A percentile compares a stretch with the other conserved stretches of the same genome.
Evolutionary conservation across 495 filamentous ascomycete species (phyloP).

Genomic region (Penicillium bialowiezense): DNA sequence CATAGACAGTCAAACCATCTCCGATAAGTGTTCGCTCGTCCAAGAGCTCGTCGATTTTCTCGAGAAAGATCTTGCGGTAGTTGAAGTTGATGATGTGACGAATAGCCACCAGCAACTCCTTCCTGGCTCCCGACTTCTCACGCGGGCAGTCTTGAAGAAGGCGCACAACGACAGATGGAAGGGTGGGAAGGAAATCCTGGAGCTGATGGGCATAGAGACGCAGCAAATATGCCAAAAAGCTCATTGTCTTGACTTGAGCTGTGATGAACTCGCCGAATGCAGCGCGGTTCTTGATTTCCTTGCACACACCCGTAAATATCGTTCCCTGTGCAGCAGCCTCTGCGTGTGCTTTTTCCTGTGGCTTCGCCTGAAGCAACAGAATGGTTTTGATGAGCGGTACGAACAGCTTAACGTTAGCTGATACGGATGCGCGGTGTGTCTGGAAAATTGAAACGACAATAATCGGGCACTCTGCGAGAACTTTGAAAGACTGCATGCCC

Average conservation of each 20-base stretch:
- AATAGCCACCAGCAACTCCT: conserved; percentile 94
- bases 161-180: conserved; percentile 89
- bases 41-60: conserved; percentile 90
- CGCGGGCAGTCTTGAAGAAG: conserved; percentile 90
- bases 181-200: conserved; percentile 79
- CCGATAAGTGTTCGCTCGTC: conserved; percentile 93
- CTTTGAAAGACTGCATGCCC: conserved; percentile 99
- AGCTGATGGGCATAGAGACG: conserved; percentile 85
- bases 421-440: conserved; percentile 74
- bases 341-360: conserved; percentile 86
- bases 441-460: conserved; percentile 99
- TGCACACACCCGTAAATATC: conserved; percentile 90
- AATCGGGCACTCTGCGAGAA: conserved; percentile 94
- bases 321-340: conserved; percentile 72
- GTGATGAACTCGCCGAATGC: conserved; percentile 98
- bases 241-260: conserved; percentile 99
- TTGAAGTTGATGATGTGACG: conserved; percentile 99
- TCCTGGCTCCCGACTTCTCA: conserved; percentile 88
- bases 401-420: conserved; percentile 84
- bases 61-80: conserved; percentile 90
- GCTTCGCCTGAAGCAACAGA: conserved; percentile 82
- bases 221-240: conserved; percentile 91
- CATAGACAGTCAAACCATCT: conserved; percentile 93
- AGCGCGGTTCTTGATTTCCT: conserved; percentile 87
- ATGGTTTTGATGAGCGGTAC: conserved; percentile 92